Base-by-base conservation (phyloP, 2,329 filamentous ascomycete species). In the Botrytis sinoallii region DNA sequence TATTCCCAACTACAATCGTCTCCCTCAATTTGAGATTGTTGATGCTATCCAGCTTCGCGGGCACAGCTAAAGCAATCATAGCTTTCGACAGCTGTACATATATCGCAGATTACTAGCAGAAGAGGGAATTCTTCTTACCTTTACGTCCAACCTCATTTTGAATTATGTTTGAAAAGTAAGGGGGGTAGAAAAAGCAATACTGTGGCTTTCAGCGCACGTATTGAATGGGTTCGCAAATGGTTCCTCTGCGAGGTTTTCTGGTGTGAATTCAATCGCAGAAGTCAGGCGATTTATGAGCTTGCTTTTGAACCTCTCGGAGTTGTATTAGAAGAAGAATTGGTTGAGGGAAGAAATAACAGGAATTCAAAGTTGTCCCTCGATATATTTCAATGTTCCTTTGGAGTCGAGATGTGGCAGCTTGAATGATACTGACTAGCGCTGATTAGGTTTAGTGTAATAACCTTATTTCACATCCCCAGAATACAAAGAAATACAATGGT, bases 121-220 rank as follows among this genome's bases (percentile, higher is more conserved):
- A 52, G 25, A 29, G 68, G 18, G 35, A 59, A 75, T 71, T 44
- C 42, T 72, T 77, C 84, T 76, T 82, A 89, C 87, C 86, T 89
- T 89, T 65, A 89, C 85, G 81, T 89, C 87, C 80, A 89, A 85
- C 79, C 86, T 86, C 88, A 89, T 89, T 71, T 78, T 85, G 82
- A 55, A 55, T 69, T 68, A 72, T 72, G 66, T 72, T 57, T 63
- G 40, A 57, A 73, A 70, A 46, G 75, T 74, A 76, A 76, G 77
- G 76, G 74, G 59, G 69, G 59, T 57, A 75, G 71, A 74, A 70
- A 74, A 74, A 74, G 67, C 52, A 74, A 59, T 72, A 60, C 35
- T 76, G 77, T 78, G 77, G 78, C 77, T 77, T 78, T 73, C 40
- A 72, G 71, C 71, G 52, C 71, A 69, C 29, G 40, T 46, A 72